phyloP scores from a whole-genome alignment of 495 filamentous ascomycete genomes.

The Aspergillus nidulans region DNA sequence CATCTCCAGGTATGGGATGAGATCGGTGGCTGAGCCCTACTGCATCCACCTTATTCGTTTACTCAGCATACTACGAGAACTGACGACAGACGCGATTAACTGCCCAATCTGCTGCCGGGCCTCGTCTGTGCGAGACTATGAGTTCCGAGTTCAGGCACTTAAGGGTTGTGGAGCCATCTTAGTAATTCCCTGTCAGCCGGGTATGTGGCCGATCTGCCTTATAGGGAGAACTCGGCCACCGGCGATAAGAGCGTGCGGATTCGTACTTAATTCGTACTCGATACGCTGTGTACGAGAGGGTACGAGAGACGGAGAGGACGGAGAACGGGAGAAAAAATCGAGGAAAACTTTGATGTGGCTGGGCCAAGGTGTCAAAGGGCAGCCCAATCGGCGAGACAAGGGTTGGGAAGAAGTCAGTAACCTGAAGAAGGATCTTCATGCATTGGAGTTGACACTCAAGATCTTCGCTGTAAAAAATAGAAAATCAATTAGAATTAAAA shows the following conservation, averaged over 20 bases:
- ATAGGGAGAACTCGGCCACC: background rate
- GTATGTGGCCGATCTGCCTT: background rate
- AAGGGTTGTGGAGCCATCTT: background rate
- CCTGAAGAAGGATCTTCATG: background rate
- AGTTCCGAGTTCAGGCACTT: background rate
- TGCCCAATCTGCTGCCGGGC: background rate
- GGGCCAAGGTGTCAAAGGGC: background rate
- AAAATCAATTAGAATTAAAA: slow-evolving; percentile 3
- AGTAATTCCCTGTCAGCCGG: background rate
- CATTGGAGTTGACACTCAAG: background rate
- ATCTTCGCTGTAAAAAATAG: slow-evolving; percentile 11
- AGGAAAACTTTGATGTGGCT: slow-evolving; percentile 4
- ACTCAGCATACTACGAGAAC: background rate
- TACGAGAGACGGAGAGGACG: no score
- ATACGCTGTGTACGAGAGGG: background rate
- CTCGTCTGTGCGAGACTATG: background rate
- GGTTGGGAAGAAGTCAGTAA: background rate
- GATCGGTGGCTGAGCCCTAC: slow-evolving; percentile 6
- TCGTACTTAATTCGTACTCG: background rate
- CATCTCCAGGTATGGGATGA: background rate
- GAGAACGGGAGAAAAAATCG: no score
- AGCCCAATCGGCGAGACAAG: background rate
- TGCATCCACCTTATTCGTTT: background rate
- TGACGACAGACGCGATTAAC: background rate
- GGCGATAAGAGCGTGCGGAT: background rate